These are phyloP conservation scores for Lepiota venenata DNA, from an alignment of 768 basidiomycete species.

Conservation along the genomic window DNA sequence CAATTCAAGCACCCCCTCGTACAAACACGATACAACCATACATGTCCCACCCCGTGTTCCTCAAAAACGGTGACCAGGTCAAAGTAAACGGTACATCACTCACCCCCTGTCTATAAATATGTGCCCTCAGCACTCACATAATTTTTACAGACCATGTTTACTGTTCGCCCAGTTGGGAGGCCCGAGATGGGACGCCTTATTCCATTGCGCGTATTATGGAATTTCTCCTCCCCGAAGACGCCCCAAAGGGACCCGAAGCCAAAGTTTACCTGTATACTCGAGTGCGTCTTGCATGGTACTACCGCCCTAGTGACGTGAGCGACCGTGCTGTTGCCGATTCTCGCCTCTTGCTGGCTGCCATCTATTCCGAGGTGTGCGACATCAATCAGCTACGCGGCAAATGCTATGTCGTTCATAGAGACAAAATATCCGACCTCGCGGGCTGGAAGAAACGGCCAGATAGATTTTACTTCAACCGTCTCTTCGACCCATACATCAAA, in stretches of 20 bases:
- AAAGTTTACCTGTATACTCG: conserved; percentile 72
- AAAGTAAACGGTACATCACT: conserved; percentile 76
- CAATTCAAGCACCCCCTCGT: conserved; percentile 20
- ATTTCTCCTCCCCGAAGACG: conserved; percentile 80
- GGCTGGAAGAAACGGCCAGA: conserved; percentile 94
- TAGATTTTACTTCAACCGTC: conserved; percentile 92
- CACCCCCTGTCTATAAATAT: conserved; percentile 16
- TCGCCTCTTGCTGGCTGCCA: conserved; percentile 89
- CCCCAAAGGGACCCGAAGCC: conserved; percentile 60
- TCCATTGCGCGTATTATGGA: conserved; percentile 97
- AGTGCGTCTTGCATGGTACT: conserved; percentile 93
- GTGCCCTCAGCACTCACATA: conserved; percentile 19
- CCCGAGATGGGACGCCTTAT: conserved; percentile 93
- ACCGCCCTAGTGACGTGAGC: conserved; percentile 93
- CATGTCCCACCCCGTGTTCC: conserved; percentile 51
- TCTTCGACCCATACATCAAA: conserved; percentile 98
- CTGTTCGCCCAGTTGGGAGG: conserved; percentile 89
- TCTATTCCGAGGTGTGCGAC: conserved; percentile 96
- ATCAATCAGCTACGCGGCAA: conserved; percentile 89
- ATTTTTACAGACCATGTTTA: conserved; percentile 89
- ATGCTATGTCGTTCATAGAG: conserved; percentile 93
- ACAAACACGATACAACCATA: conserved; percentile 16
- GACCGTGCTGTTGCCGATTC: conserved; percentile 89
- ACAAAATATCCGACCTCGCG: conserved; percentile 90
- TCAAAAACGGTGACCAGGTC: conserved; percentile 82